A percentile compares a stretch with the other conserved stretches of the same genome.
Conservation (phyloP, 2,329 filamentous ascomycete genomes). For the Phoma sp. region DNA sequence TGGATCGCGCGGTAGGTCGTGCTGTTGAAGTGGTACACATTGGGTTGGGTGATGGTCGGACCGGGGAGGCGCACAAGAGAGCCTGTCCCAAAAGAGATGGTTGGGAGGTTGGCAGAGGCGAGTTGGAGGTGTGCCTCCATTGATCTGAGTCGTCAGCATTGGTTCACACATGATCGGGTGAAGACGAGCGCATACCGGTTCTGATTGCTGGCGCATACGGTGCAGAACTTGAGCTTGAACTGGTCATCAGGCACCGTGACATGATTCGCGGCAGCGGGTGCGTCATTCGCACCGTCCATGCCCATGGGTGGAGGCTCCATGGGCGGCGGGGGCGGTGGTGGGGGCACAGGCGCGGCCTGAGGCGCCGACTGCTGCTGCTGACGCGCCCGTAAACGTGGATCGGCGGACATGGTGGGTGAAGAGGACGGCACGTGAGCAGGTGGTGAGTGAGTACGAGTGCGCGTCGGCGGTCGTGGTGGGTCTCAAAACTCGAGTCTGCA, state of each 20-base stretch:
- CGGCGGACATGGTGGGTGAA: slow-evolving; percentile 45
- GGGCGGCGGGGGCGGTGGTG: slow-evolving; percentile 56
- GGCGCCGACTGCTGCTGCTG: slow-evolving; percentile 40
- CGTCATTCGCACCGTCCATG: slow-evolving; percentile 41
- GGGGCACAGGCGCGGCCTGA: slow-evolving; percentile 55
- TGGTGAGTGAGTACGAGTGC: not conserved
- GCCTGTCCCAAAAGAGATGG: slow-evolving; percentile 96
- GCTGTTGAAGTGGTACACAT: slow-evolving; percentile 97
- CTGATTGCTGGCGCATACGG: slow-evolving; percentile 98
- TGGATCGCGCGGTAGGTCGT: slow-evolving; percentile 96
- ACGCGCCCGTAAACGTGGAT: slow-evolving; percentile 58
- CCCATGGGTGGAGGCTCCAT: slow-evolving; percentile 44
- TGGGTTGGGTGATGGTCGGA: slow-evolving; percentile 88
- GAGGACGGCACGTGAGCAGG: not conserved
- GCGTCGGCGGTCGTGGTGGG: not conserved
- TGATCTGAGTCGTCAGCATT: slow-evolving; percentile 60
- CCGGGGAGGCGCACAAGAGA: slow-evolving; percentile 92
- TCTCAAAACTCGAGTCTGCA: slow-evolving; percentile 9
- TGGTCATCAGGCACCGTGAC: slow-evolving; percentile 52
- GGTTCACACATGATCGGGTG: no score
- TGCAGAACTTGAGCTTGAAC: slow-evolving; percentile 97
- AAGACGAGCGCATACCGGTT: slow-evolving; percentile 69
- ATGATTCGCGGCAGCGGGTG: slow-evolving; percentile 25
- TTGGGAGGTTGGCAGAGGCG: slow-evolving; percentile 82
- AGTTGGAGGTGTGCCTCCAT: slow-evolving; percentile 99